Conservation (phyloP, 2,329 filamentous ascomycete species). For the Fusarium cyanostomum region DNA sequence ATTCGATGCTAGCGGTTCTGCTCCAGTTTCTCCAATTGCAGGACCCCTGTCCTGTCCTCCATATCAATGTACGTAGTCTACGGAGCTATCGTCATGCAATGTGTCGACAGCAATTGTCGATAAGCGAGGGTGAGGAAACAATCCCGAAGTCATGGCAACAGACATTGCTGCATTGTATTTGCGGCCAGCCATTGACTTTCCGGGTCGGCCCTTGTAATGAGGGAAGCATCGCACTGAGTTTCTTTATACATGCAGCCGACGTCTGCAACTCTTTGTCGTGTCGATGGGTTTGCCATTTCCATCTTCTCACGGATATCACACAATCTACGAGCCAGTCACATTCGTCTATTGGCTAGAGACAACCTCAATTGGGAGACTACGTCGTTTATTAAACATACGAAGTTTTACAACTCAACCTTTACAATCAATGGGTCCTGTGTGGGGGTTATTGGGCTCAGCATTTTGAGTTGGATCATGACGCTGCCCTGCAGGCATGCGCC, state of each 20-base stretch:
- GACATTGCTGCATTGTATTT: neutral
- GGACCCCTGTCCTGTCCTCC: slow-evolving; percentile 15
- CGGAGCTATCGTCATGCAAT: slow-evolving; percentile 15
- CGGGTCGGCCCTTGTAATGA: neutral
- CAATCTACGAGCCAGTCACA: too few species aligned
- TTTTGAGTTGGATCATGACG: slow-evolving; percentile 31
- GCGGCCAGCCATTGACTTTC: neutral
- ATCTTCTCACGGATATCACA: too few species aligned
- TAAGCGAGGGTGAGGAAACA: too few species aligned
- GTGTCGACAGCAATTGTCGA: too few species aligned
- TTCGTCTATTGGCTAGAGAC: too few species aligned
- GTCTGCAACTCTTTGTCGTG: neutral
- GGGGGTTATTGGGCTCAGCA: slow-evolving; percentile 13
- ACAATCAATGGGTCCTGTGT: slow-evolving; percentile 2
- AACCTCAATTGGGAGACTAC: too few species aligned
- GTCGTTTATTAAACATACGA: neutral
- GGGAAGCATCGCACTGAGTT: neutral
- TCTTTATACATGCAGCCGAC: neutral
- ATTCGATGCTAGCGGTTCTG: slow-evolving; percentile 25
- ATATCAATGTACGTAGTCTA: slow-evolving; percentile 12
- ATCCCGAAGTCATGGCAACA: neutral
- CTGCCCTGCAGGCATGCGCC: slow-evolving; percentile 24
- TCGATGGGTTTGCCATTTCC: too few species aligned
- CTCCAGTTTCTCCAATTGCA: slow-evolving; percentile 30
- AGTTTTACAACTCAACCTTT: neutral